Conservation (phyloP, 2,329 filamentous ascomycete species). For the Allantophomopsis lycopodina region DNA sequence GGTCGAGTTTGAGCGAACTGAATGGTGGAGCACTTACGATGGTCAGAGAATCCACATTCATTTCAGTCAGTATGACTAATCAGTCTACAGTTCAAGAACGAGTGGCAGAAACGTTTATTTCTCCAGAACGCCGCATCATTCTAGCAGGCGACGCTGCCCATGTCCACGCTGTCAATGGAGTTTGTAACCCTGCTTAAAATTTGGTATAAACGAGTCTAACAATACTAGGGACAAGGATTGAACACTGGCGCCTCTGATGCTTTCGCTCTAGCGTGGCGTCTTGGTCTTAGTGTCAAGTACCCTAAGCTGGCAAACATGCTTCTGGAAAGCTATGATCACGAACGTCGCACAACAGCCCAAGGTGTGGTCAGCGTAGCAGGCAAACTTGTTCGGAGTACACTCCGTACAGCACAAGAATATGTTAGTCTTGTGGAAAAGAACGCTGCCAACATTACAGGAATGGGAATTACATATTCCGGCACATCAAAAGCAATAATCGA, state of each 20-base stretch:
- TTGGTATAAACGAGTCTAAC: no score
- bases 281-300: constrained; percentile 7
- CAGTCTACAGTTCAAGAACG: constrained; percentile 3
- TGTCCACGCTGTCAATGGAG: constrained; percentile 2
- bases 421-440: constrained; percentile 32
- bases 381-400: constrained; percentile 28
- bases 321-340: constrained; percentile 28
- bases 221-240: constrained; percentile 1
- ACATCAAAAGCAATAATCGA: constrained; percentile 1
- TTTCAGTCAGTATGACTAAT: neutral
- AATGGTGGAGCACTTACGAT: constrained; percentile 36
- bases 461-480: constrained; percentile 3
- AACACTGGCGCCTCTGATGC: constrained; percentile 2
- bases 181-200: no score
- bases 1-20: constrained; percentile 27
- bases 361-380: constrained; percentile 32
- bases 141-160: constrained; percentile 1
- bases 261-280: constrained; percentile 1
- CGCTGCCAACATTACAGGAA: constrained; percentile 26
- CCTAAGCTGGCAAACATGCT: constrained; percentile 13
- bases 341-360: constrained; percentile 27
- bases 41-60: constrained; percentile 17
- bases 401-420: constrained; percentile 28
- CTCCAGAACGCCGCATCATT: neutral
- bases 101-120: constrained; percentile 2